Evolutionary conservation across 192 early-diverging fungal species (phyloP).

Genomic region (Bifiguratus adelaidae): DNA sequence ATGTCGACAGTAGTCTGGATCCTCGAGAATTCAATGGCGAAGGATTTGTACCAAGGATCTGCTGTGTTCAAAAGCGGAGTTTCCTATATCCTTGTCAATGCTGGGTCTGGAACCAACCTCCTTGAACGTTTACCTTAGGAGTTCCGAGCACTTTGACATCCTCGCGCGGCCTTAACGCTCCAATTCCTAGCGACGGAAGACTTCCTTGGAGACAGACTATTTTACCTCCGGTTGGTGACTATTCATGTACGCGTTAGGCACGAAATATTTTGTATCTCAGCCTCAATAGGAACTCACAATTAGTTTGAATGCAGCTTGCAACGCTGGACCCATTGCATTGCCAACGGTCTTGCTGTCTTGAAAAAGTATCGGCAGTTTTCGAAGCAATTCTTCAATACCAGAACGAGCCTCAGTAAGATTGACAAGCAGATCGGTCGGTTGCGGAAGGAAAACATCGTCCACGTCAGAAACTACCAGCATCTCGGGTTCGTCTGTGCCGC

Average conservation of each 20-base stretch:
- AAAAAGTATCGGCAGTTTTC: constrained; percentile 54
- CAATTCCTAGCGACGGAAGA: constrained; percentile 60
- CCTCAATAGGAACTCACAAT: constrained; percentile 24
- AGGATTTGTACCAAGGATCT: constrained; percentile 45
- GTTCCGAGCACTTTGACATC: constrained; percentile 65
- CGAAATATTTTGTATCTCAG: neutral
- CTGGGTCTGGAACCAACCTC: neutral
- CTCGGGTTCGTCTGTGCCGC: constrained; percentile 51
- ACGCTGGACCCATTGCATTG: constrained; percentile 57
- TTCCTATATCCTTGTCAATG: neutral
- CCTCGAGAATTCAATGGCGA: constrained; percentile 67
- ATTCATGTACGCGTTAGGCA: neutral
- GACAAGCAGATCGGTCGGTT: constrained; percentile 65
- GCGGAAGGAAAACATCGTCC: constrained; percentile 68
- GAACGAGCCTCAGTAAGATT: constrained; percentile 54
- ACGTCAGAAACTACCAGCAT: constrained; percentile 78
- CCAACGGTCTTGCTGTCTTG: constrained; percentile 35
- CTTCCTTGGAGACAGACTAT: constrained; percentile 59
- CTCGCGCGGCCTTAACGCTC: constrained; percentile 51
- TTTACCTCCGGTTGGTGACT: constrained; percentile 61
- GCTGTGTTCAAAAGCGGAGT: constrained; percentile 2
- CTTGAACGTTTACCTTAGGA: constrained; percentile 26
- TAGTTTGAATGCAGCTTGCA: constrained; percentile 57
- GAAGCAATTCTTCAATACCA: constrained; percentile 51
- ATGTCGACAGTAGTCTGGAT: constrained; percentile 65